Evolutionary conservation across 805 yeast species (phyloP), one percentile per base, ranked within the genome.

Genomic region (Candida suzukii): DNA sequence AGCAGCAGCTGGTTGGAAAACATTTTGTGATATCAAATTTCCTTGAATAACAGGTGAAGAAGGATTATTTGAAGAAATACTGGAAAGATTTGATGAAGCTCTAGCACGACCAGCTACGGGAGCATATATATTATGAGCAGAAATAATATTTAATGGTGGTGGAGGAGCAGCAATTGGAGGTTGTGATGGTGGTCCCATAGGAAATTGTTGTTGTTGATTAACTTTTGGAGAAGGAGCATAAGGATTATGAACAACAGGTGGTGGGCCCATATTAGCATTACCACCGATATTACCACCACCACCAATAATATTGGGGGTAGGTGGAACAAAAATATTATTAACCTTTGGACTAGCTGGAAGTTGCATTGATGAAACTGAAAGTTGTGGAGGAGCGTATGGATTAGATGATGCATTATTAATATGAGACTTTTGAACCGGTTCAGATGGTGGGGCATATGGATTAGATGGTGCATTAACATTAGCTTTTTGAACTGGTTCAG

Each of bases 71-170:
- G 42, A 41, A 16, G 43, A 24, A 27, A 27, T 27, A 24, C 12
- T 32, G 8, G 54, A 49, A n/a, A 36, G 48, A n/a, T n/a, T n/a
- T n/a, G n/a, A n/a, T n/a, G n/a, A n/a, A 2, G 52, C 52, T 41
- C 59, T 49, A 4, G 55, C 52, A 44, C 56, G 64, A 2, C 62
- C 64, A 5, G 61, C 62, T 11, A 57, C 48, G 14, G 64, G 64
- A 20, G 62, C 64, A 49, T 58, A 58, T 6, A 63, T 62, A 35
- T 60, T 58, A 14, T 19, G 11, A 53, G 8, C 8, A n/a, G n/a
- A n/a, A n/a, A n/a, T n/a, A n/a, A n/a, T n/a, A n/a, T n/a, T n/a
- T n/a, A n/a, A n/a, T n/a, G n/a, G n/a, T n/a, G n/a, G n/a, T 26
- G 29, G 29, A 11, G 9, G 29, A 13, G 13, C 5, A 26, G 29